Conservation (phyloP, 768 basidiomycete species). For the Amanita jacksonii region DNA sequence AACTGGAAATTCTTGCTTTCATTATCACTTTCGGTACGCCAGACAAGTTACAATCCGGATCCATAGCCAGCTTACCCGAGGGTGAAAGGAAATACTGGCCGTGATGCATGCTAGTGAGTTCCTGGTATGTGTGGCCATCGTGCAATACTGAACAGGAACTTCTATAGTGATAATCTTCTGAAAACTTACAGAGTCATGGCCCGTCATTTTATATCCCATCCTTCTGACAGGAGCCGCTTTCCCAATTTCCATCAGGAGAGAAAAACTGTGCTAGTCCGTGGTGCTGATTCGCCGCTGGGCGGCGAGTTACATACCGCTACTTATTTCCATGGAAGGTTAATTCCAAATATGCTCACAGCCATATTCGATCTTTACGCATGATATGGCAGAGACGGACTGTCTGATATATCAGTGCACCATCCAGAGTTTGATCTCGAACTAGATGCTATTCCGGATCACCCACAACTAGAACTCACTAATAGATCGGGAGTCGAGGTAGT, state of each 20-base stretch:
- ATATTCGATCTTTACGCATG: no score
- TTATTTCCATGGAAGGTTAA: constrained; percentile 77
- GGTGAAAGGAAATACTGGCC: constrained; percentile 58
- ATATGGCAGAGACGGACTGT: constrained; percentile 54
- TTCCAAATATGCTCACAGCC: no score
- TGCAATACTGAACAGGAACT: no score
- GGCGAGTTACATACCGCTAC: constrained; percentile 68
- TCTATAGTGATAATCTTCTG: no score
- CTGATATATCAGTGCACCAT: constrained; percentile 49
- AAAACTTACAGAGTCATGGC: constrained; percentile 67
- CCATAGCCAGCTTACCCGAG: neutral
- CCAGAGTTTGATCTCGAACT: constrained; percentile 45
- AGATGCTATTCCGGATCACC: constrained; percentile 17
- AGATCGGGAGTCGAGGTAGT: constrained; percentile 44
- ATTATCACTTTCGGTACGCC: constrained; percentile 65
- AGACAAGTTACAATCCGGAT: neutral
- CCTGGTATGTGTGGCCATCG: no score
- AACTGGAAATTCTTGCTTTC: constrained; percentile 71
- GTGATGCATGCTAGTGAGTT: constrained; percentile 50
- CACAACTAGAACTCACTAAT: constrained; percentile 37
- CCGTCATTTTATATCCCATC: constrained; percentile 44
- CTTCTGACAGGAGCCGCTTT: constrained; percentile 46
- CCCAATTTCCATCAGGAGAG: constrained; percentile 42
- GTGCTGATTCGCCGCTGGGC: constrained; percentile 54
- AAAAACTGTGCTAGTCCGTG: constrained; percentile 58